Evolutionary conservation across 208 protist species (phyloP), one percentile per base, ranked within the genome.

Genomic region (Leishmania tarentolae): DNA sequence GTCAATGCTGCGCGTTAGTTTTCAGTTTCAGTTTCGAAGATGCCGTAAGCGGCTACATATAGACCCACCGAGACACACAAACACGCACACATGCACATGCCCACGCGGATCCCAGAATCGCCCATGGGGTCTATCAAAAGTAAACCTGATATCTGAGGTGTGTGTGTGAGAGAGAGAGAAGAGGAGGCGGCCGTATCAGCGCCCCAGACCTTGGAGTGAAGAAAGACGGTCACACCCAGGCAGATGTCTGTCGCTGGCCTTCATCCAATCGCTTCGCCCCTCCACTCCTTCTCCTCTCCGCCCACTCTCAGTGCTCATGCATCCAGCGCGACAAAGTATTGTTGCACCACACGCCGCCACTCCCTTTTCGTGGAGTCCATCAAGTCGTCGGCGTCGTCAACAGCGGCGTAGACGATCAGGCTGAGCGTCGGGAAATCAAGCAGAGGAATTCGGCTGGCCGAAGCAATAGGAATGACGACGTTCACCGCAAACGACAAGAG

Each of bases 341-440:
- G 83, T 42, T 79, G 56, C 35, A 92, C 88, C 50, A 92, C 79
- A 28, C 85, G 57, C 13, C 83, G 82, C 91, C 91, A 95, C 77
- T 86, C 85, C 68, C 80, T 44, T 7, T 88, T 63, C 35, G 68
- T 73, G 42, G 81, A 61, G 68, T 65, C 76, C 78, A 71, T 40
- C 65, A 63, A 37, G 42, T 76, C 37, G 19, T 70, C 73, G 47
- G 44, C 65, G 53, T 72, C 65, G 73, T 87, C 82, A 47, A 94
- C 71, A 3, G 90, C 84, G 17, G 80, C 83, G 82, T 93, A 93
- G 28, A 95, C 76, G 11, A 95, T 46, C 79, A 95, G 82, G 21
- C 84, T 89, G 40, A 94, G 31, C 0, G 90, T 87, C 5, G 92
- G 69, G 76, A 95, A 95, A 75, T 95, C 92, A 57, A 94, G 77